Base-by-base conservation (phyloP, 148 eudicot genomes). In the Diospyros kaki region DNA sequence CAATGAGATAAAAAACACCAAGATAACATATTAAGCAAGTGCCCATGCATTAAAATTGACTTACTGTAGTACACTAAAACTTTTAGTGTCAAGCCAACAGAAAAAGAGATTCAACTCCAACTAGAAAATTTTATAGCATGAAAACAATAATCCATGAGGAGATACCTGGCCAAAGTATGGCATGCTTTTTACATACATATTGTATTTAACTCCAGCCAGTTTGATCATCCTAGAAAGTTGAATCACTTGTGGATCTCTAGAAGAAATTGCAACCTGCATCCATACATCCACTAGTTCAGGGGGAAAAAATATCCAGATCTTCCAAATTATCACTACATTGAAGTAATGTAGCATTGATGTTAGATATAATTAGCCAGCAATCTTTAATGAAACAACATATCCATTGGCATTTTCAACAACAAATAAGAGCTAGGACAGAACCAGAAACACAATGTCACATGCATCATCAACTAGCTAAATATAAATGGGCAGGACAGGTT, bases 131-230 rank as follows among this genome's bases (percentile, higher is more conserved):
- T 3, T 28, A 50, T 4, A 3, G 12, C 6, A 50, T 42, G 41
- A 1, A 11, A 52, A 75, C 12, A 15, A 44, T 43, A 73, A 66
- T 58, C 41, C 69, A 72, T 69, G 78, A 66, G 62, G 58, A 78
- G 61, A 80, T 81, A 86, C 89, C 87, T 86, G 89, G 72, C 86
- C 82, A 81, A 79, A 77, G 67, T 81, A 68, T 54, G 79, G 83
- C 74, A 74, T 76, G 78, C 81, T 83, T 76, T 83, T 83, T 66
- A 83, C 81, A 73, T 81, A 75, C 53, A 86, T 80, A 82, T 69
- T 74, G 83, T 86, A 86, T 62, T 86, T 71, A 72, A 79, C 83
- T 61, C 86, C 86, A 18, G 76, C 85, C 69, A 86, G 81, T 82
- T 80, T 81, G 66, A 86, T 71, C 53, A 66, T 79, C 78, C 71